Evolutionary conservation across 2,329 filamentous ascomycete genomes (phyloP).

Genomic region (Metarhizium robertsii): DNA sequence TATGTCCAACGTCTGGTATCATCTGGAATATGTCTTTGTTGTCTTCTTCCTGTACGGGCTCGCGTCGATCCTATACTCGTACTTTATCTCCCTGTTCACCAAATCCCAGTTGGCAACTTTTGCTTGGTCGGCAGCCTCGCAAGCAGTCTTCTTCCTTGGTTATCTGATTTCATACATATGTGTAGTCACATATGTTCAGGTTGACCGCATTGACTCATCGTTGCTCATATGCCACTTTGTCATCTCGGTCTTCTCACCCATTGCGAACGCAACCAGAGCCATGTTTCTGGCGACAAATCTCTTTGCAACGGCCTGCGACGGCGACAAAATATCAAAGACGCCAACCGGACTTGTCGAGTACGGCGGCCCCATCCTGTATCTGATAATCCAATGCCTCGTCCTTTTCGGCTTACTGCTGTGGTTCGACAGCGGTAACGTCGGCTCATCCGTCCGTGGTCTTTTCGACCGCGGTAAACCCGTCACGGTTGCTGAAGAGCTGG

Average conservation of each 20-base stretch:
- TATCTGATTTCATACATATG: slow-evolving; percentile 65
- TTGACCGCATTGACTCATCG: slow-evolving; percentile 56
- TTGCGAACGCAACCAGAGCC: slow-evolving; percentile 64
- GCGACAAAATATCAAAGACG: slow-evolving; percentile 51
- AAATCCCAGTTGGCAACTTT: slow-evolving; percentile 76
- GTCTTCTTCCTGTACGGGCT: slow-evolving; percentile 75
- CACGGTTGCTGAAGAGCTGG: slow-evolving; percentile 26
- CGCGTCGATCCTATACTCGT: slow-evolving; percentile 65
- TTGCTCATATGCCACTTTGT: slow-evolving; percentile 66
- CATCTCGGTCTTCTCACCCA: slow-evolving; percentile 64
- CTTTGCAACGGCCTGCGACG: slow-evolving; percentile 71
- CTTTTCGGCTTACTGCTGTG: slow-evolving; percentile 68
- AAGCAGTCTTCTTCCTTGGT: slow-evolving; percentile 61
- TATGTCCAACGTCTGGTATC: slow-evolving; percentile 61
- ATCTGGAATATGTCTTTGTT: slow-evolving; percentile 72
- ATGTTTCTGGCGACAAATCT: slow-evolving; percentile 73
- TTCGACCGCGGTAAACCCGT: slow-evolving; percentile 22
- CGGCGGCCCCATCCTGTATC: slow-evolving; percentile 76
- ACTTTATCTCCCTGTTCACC: slow-evolving; percentile 72
- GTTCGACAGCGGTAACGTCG: slow-evolving; percentile 66
- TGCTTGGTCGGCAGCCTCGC: slow-evolving; percentile 69
- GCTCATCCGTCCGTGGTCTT: slow-evolving; percentile 38
- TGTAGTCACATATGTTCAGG: slow-evolving; percentile 65
- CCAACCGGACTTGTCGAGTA: slow-evolving; percentile 66
- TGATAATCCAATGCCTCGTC: slow-evolving; percentile 62